Evolutionary conservation across 257 asterid genomes (phyloP), one percentile per base, ranked within the genome.

Genomic region (Nicotiana tabacum): DNA sequence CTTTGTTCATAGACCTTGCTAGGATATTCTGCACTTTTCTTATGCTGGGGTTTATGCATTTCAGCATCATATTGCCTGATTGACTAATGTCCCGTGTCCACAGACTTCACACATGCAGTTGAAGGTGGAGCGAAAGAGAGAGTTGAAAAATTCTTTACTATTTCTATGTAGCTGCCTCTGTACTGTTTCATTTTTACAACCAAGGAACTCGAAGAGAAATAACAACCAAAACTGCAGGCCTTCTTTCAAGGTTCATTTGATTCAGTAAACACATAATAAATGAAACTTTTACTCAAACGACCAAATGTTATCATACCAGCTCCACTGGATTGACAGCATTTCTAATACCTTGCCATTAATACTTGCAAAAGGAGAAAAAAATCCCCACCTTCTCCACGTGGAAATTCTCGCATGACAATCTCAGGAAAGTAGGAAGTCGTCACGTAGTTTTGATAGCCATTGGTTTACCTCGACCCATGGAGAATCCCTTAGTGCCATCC

Each of bases 401-500:
- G 55, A 46, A 46, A 46, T 39, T 10, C 7, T 55, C 5, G n/a
- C 60, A 46, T 10, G 33, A 56, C 6, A 43, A 13, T 72, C 46
- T 21, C 60, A 72, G 21, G 37, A 12, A 43, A 12, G 60, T 43
- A 70, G 60, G 58, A 43, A 70, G 60, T 72, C 24, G 24, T 86
- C 88, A 88, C 48, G 82, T 88, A 33, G 82, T 85, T 80, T 82
- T 89, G n/a, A 89, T 82, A 81, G 92, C 91, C 55, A 89, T 81
- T 21, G 93, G 87, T 89, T 94, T 95, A 77, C 99, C 99, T 78
- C 99, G 91, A 32, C 99, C 99, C 94, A 94, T 84, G 4, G 96
- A 91, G 91, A 95, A 95, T 60, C 99, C 99, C 87, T 85, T 89
- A 33, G 98, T 95, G 32, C 99, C 99, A 83, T 95, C 99, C 0